These are phyloP conservation scores for Ogataea zsoltii DNA, from an alignment of 805 yeast species.

Conservation along the genomic window DNA sequence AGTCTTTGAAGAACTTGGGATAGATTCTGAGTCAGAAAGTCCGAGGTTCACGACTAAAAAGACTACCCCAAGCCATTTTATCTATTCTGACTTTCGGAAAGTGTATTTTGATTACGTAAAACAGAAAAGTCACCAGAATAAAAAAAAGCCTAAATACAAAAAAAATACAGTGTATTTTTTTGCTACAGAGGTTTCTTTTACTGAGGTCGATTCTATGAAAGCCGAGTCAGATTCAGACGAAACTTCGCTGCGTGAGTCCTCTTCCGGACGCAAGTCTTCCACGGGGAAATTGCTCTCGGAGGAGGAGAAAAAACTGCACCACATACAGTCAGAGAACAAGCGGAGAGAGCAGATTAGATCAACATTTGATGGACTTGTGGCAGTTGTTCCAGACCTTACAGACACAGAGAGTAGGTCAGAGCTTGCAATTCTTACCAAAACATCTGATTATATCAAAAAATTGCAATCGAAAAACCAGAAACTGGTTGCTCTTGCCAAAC, in stretches of 20 bases:
- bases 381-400: constrained; percentile 70
- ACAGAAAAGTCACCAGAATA: too few species aligned
- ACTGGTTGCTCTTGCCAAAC: constrained; percentile 43
- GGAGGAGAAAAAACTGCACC: constrained; percentile 38
- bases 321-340: constrained; percentile 66
- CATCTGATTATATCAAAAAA: constrained; percentile 48
- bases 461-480: constrained; percentile 50
- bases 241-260: background rate
- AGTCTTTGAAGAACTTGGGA: too few species aligned
- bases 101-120: too few species aligned
- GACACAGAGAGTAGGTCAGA: constrained; percentile 80
- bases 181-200: too few species aligned
- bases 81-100: too few species aligned
- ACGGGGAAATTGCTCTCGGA: constrained; percentile 25
- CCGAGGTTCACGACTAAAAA: too few species aligned
- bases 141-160: too few species aligned
- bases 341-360: constrained; percentile 82
- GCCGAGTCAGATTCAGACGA: background rate
- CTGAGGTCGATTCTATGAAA: too few species aligned
- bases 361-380: constrained; percentile 76
- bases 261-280: background rate
- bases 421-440: constrained; percentile 65
- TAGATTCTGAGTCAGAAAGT: too few species aligned
- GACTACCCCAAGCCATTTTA: too few species aligned
- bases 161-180: too few species aligned